Percentiles rank a stretch among this genome's conserved stretches.
Evolutionary conservation across 345 rosid genomes (phyloP).

Genomic region (Eucalyptus virginea): DNA sequence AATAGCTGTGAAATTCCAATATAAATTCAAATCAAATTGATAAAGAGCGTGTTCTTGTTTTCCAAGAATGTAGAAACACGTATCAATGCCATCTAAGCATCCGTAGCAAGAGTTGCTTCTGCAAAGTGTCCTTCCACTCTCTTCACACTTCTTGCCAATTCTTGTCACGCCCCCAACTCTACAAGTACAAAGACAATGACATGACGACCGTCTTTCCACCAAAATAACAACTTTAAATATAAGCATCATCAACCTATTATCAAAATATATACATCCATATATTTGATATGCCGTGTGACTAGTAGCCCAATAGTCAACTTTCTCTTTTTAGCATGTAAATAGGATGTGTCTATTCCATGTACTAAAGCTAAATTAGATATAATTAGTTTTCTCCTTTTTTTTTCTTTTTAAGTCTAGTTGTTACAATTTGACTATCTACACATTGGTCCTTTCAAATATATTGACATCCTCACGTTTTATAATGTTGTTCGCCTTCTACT

Average conservation of each 20-base stretch:
- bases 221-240: background rate
- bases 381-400: background rate
- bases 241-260: background rate
- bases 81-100: background rate
- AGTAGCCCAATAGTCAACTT: background rate
- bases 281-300: background rate
- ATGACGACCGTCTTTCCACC: background rate
- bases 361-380: background rate
- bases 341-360: background rate
- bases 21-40: background rate
- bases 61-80: background rate
- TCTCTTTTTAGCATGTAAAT: background rate
- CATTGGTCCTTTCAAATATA: background rate
- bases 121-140: background rate
- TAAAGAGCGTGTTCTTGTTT: background rate
- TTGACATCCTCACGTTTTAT: background rate
- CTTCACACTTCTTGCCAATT: background rate
- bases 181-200: background rate
- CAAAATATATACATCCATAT: background rate
- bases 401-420: background rate
- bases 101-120: background rate
- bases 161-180: background rate
- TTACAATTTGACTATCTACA: background rate
- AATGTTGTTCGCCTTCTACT: background rate
- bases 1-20: background rate